Evolutionary conservation across 23 red algal genomes (phyloP).

Genomic region (Gracilaria vermiculophylla): DNA sequence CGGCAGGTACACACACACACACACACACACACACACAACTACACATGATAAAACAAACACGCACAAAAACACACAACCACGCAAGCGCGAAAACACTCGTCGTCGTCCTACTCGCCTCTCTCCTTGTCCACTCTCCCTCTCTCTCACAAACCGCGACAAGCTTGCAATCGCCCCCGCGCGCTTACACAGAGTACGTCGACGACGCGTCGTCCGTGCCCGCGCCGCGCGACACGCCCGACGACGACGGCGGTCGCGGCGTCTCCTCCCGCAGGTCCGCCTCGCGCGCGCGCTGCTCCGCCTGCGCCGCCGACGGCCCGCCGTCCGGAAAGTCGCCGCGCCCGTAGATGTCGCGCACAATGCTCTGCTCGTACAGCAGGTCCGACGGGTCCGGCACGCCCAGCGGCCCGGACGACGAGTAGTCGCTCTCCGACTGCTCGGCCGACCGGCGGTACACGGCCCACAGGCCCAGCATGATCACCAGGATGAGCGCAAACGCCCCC

Average conservation of each 20-base stretch:
- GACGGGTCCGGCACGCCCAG: slow-evolving; percentile 66
- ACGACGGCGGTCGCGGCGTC: slow-evolving; percentile 61
- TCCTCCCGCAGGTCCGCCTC: slow-evolving; percentile 68
- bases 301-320: slow-evolving; percentile 45
- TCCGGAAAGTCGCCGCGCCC: slow-evolving; percentile 60
- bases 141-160: no score
- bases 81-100: no score
- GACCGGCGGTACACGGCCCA: slow-evolving; percentile 25
- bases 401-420: slow-evolving; percentile 72
- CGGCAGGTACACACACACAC: background rate
- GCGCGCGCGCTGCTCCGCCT: slow-evolving; percentile 40
- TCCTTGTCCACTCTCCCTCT: background rate
- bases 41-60: no score
- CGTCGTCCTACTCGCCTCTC: background rate
- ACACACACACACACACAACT: background rate
- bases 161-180: no score
- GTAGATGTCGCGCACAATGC: slow-evolving; percentile 77
- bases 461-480: slow-evolving; percentile 58
- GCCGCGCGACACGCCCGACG: slow-evolving; percentile 59
- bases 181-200: slow-evolving; percentile 68
- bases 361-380: slow-evolving; percentile 74
- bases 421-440: slow-evolving; percentile 31
- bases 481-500: slow-evolving; percentile 41
- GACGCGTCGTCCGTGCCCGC: slow-evolving; percentile 59
- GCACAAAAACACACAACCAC: no score